These are phyloP conservation scores for Pachysandra terminalis DNA, from an alignment of 164 flowering plant species.

Conservation along the genomic window DNA sequence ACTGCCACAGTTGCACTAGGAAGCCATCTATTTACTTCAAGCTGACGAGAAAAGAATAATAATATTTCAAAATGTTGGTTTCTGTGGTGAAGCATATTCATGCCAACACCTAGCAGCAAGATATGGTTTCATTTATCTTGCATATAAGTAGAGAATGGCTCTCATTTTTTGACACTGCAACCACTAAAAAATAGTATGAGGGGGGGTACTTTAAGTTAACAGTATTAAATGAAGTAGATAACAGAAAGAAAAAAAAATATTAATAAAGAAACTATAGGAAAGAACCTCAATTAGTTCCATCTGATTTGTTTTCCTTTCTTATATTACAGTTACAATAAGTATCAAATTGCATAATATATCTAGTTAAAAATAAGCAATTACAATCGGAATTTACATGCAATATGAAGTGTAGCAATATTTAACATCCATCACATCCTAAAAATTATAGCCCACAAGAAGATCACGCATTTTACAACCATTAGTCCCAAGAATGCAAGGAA, in stretches of 20 bases:
- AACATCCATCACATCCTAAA: neutral
- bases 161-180: neutral
- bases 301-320: no score
- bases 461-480: neutral
- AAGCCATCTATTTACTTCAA: constrained; percentile 51
- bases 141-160: constrained; percentile 1
- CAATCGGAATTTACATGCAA: neutral
- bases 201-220: neutral
- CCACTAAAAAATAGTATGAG: neutral
- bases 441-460: neutral
- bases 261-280: neutral
- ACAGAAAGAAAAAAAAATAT: no score
- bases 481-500: neutral
- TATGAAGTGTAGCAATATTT: neutral
- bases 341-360: neutral
- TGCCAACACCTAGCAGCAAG: neutral
- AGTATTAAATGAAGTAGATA: no score
- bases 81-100: constrained; percentile 7
- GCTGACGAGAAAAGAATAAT: constrained; percentile 1
- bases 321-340: neutral
- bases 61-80: constrained; percentile 2
- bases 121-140: constrained; percentile 6
- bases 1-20: constrained; percentile 49
- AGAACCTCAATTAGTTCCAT: neutral
- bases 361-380: no score